Base-by-base conservation (phyloP, 2,329 filamentous ascomycete genomes). In the Penicillium corylophilum region DNA sequence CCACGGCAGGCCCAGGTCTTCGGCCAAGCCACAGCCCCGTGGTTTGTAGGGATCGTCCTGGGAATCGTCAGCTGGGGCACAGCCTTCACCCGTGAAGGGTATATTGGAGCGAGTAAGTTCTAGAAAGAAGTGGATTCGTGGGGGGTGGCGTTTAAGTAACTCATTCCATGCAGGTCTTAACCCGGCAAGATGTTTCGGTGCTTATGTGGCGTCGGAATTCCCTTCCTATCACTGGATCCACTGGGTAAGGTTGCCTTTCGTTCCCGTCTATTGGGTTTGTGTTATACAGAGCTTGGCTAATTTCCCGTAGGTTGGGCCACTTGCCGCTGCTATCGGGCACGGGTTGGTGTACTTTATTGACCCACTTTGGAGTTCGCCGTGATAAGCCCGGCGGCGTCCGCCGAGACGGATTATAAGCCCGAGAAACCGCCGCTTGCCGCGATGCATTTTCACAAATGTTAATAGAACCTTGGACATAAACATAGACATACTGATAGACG, bases 1-100 rank as follows among this genome's bases (percentile, higher is more conserved):
- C 80, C 80, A 2, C 67, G 79, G 3, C 79, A 82, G 57, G 71
- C 71, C 1, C 65, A 73, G 16, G 63, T 79, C 3, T 80, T 79
- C 56, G 79, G 79, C 0, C 78, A 76, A 5, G 74, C 77, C 1
- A 63, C 80, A 1, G 74, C 74, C 0, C 79, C 79, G 0, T 69
- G 79, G 24, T 65, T 82, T 9, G 77, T 81, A 15, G 75, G 78
- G 6, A 50, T 75, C 13, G 64, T 65, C 0, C 53, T 77, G 10
- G 75, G 71, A 0, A 46, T 75, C 5, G 55, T 71, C 3, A 63
- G 65, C 0, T 74, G 74, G 53, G 63, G 69, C 3, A 72, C 72
- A 6, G 71, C 69, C 7, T 74, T 72, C 38, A 68, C 68, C 4
- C 64, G 68, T 1, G 66, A 68, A 0, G 76, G 76, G 2, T 79